Conservation (phyloP, 2,329 filamentous ascomycete genomes). For the Apiospora phragmitis region DNA sequence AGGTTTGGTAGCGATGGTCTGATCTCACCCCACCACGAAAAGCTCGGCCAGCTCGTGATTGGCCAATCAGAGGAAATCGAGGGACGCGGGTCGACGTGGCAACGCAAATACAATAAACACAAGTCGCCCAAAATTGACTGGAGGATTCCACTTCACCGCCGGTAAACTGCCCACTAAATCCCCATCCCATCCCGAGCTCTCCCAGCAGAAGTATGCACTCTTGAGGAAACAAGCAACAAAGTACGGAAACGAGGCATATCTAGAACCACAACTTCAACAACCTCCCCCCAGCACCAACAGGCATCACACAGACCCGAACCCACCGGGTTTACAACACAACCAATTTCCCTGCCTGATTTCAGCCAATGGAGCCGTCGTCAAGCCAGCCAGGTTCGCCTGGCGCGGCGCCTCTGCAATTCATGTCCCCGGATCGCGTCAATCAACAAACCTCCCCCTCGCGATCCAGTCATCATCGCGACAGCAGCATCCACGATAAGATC, state of each 20-base stretch:
- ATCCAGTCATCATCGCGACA: conserved; percentile 26
- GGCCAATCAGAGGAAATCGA: background rate
- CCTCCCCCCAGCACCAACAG: background rate
- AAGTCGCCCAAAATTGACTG: background rate
- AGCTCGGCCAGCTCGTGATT: background rate
- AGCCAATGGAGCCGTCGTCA: background rate
- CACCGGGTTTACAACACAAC: background rate
- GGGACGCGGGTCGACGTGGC: background rate
- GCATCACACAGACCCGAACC: background rate
- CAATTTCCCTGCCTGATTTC: conserved; percentile 3
- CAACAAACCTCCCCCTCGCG: conserved; percentile 27
- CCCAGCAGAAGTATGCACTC: background rate
- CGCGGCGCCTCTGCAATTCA: conserved; percentile 28
- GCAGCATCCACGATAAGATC: conserved; percentile 36
- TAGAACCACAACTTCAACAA: background rate
- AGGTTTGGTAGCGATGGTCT: background rate
- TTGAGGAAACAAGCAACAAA: background rate
- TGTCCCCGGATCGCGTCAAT: conserved; percentile 32
- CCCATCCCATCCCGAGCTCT: conserved; percentile 1
- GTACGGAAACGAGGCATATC: background rate
- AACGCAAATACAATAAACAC: background rate
- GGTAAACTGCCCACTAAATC: conserved; percentile 1
- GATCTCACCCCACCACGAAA: background rate
- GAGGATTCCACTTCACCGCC: conserved; percentile 3
- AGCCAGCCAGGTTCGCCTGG: conserved; percentile 19